Evolutionary conservation across 164 flowering plant species (phyloP), one percentile per base, ranked within the genome.

Genomic region (Houttuynia cordata): DNA sequence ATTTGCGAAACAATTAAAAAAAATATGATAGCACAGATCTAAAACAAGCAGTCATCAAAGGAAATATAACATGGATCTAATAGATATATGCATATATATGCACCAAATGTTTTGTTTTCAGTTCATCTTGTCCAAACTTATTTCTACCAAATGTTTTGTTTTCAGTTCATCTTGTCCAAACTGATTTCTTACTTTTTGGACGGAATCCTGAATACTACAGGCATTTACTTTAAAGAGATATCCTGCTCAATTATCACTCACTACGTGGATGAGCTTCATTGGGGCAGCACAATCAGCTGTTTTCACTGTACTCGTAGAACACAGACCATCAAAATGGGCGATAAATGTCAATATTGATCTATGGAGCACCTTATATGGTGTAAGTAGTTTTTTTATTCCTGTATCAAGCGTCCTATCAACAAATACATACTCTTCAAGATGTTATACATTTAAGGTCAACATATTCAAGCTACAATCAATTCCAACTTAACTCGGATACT

Each of bases 231-330:
- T 87, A 76, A 86, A 81, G 65, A 69, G 76, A 74, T 90, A 91
- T 61, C 93, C 97, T 25, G 93, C 93, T 20, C 85, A 70, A 65
- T 75, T 91, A 22, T 86, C 97, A 42, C 77, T 91, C 30, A 82
- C 93, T 2, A 74, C 89, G 63, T 91, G 91, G 97, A 86, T 91
- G 84, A 72, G 76, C 72, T 74, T 84, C 39, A n/a, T 86, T 22
- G 96, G 96, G 56, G 89, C 76, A 55, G 89, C 83, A 66, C 93
- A 87, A 70, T 83, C 96, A 57, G 97, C 97, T 4, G 71, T 80
- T 19, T 91, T 76, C 71, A 65, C 93, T 15, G 83, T 62, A 7
- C 47, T 70, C 8, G 39, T 78, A 41, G 65, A 77, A 25, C 91
- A 72, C 24, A 79, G 66, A 56, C 66, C 67, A 64, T 68, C 73